Evolutionary conservation across 306 rosid species (phyloP), one percentile per base, ranked within the genome.

Genomic region (Glycine latifolia): DNA sequence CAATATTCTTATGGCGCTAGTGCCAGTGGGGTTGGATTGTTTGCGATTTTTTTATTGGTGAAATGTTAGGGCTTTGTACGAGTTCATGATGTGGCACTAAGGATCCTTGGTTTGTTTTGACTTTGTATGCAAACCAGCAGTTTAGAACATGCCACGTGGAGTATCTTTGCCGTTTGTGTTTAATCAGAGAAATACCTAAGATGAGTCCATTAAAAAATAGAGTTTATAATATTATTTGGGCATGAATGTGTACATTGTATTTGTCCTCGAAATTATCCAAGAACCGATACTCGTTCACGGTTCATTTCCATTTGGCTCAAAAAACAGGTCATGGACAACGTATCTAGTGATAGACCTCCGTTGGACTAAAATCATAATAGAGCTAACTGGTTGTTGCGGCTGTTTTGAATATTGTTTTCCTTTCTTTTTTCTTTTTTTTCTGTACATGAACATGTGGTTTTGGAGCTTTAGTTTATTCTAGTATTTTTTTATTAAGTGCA

Each of bases 271-370:
- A 72, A 72, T 71, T 53, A 41, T 39, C 39, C 44, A 73, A 43
- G 61, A 41, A 80, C 44, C 17, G 4, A 81, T 52, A 15, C 54
- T 17, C 2, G 17, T 77, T 77, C 73, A 49, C 15, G 47, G 37
- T 31, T 63, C 7, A 3, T 61, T 61, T 33, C 61, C 35, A 49
- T 35, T 62, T 43, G 16, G 49, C 3, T 37, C 6, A 9, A 8
- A 63, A 77, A 48, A 8, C 14, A 33, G 62, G 72, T 49, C 5
- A 63, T 35, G 73, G 47, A 15, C 81, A 77, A 77, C 63, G 81
- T 16, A 78, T 54, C 67, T 78, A 3, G 2, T 39, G 26, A 12
- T 35, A 35, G 33, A 54, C 15, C 44, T 1, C 31, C 2, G 2
- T 26, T 26, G 31, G 31, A 26, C 2, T 26, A 26, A 26, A 26